Conservation (phyloP, 305 asterid genomes). For the Solanum hybrid region DNA sequence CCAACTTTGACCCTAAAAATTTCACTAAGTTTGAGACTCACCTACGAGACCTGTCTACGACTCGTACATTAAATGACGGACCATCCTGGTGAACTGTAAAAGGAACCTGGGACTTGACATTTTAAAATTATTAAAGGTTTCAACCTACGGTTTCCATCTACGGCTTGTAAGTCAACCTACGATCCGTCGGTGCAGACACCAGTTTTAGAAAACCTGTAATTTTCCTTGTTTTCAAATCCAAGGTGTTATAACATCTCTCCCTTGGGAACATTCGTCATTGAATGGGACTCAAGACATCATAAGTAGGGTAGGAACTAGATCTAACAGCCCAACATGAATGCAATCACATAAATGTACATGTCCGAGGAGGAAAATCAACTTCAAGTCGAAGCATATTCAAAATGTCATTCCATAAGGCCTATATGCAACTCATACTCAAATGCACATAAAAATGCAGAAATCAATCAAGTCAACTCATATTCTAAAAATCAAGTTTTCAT, state of each 20-base stretch:
- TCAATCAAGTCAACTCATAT: background rate
- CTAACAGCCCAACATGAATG: background rate
- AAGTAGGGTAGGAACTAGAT: background rate
- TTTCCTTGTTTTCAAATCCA: background rate
- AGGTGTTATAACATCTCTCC: background rate
- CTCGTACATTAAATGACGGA: background rate
- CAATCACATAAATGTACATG: background rate
- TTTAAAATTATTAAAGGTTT: background rate
- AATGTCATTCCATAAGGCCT: background rate
- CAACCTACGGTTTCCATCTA: background rate
- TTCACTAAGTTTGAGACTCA: background rate
- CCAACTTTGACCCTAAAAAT: background rate
- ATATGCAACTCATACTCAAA: background rate
- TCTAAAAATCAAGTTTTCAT: background rate
- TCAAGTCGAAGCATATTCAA: background rate
- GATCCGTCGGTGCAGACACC: background rate
- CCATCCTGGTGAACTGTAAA: background rate
- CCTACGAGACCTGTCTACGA: background rate
- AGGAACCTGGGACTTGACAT: background rate
- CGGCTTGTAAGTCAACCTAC: background rate
- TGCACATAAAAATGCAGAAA: background rate
- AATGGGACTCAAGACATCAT: background rate
- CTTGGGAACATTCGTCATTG: background rate
- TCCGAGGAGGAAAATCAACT: background rate
- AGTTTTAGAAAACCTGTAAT: background rate